Percentiles rank a stretch among this genome's conserved stretches.
phyloP scores from a whole-genome alignment of 1,284 basidiomycete genomes.

The Fistulina hepatica region DNA sequence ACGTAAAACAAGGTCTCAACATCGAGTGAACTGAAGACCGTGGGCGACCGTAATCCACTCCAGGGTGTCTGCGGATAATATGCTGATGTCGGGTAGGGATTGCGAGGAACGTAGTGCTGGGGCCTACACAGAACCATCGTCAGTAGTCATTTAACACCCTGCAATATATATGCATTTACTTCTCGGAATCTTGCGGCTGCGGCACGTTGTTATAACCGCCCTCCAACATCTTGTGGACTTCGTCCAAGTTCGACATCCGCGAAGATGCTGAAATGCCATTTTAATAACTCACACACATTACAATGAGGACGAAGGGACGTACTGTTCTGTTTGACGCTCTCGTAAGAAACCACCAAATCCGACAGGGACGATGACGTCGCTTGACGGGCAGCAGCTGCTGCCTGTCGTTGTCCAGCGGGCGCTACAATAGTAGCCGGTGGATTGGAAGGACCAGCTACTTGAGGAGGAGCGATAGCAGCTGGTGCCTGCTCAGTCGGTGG shows the following conservation, averaged over 20 bases:
- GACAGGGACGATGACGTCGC: conserved; percentile 51
- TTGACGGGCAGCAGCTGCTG: conserved; percentile 28
- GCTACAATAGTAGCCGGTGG: too few relatives aligned
- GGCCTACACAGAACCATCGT: conserved; percentile 45
- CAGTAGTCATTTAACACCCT: conserved; percentile 1
- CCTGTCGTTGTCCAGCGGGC: conserved; percentile 13
- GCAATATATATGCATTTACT: conserved; percentile 39
- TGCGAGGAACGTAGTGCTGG: conserved; percentile 93
- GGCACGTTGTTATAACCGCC: conserved; percentile 83
- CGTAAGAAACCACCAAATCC: conserved; percentile 91
- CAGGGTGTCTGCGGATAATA: conserved; percentile 93
- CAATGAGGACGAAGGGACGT: conserved; percentile 18
- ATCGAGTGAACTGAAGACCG: conserved; percentile 87
- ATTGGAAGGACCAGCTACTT: too few relatives aligned
- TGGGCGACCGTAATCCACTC: conserved; percentile 74
- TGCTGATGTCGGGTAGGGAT: conserved; percentile 83
- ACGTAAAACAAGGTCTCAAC: conserved; percentile 98
- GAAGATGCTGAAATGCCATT: conserved; percentile 48
- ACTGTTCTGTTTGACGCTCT: conserved; percentile 94
- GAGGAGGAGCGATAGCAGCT: too few relatives aligned
- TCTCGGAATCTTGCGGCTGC: conserved; percentile 89
- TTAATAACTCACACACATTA: conserved; percentile 8
- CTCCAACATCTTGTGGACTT: conserved; percentile 89
- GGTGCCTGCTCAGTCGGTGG: conserved; percentile 32
- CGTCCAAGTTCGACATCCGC: conserved; percentile 76